Percentiles rank a stretch among this genome's conserved stretches.
Evolutionary conservation across 805 yeast species (phyloP).

Genomic region (Wickerhamomyces hampshirensis): DNA sequence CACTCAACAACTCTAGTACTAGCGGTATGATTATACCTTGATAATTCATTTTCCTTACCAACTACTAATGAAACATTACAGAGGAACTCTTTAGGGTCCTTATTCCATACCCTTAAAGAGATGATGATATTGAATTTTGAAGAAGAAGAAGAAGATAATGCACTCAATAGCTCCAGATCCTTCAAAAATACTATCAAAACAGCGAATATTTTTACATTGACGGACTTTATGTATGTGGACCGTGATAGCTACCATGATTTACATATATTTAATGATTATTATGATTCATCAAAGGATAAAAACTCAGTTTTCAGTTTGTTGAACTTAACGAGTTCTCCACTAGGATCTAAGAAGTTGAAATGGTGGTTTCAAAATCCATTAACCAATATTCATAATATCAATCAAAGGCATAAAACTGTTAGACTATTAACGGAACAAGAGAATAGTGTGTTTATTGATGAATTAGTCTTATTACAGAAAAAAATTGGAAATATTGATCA

Average conservation of each 20-base stretch:
- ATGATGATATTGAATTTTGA: too few relatives aligned
- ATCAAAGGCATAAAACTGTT: constrained; percentile 27
- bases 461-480: constrained; percentile 20
- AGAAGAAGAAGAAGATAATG: too few relatives aligned
- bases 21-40: constrained; percentile 8
- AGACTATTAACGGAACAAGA: constrained; percentile 19
- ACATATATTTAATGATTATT: constrained; percentile 16
- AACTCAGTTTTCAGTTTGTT: constrained; percentile 19
- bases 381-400: constrained; percentile 22
- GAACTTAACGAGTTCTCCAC: constrained; percentile 23
- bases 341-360: constrained; percentile 27
- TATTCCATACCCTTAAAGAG: not conserved
- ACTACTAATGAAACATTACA: not conserved
- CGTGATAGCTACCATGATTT: constrained; percentile 25
- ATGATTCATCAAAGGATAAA: constrained; percentile 9
- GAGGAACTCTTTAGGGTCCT: constrained; percentile 4
- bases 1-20: constrained; percentile 2
- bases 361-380: constrained; percentile 34
- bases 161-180: too few relatives aligned
- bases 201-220: constrained; percentile 3
- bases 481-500: constrained; percentile 27
- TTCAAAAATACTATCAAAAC: too few relatives aligned
- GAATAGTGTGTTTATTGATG: constrained; percentile 19
- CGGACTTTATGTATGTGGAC: constrained; percentile 24
- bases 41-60: not conserved